Conservation (phyloP, 768 basidiomycete genomes). For the Podaxis mareebaensis region DNA sequence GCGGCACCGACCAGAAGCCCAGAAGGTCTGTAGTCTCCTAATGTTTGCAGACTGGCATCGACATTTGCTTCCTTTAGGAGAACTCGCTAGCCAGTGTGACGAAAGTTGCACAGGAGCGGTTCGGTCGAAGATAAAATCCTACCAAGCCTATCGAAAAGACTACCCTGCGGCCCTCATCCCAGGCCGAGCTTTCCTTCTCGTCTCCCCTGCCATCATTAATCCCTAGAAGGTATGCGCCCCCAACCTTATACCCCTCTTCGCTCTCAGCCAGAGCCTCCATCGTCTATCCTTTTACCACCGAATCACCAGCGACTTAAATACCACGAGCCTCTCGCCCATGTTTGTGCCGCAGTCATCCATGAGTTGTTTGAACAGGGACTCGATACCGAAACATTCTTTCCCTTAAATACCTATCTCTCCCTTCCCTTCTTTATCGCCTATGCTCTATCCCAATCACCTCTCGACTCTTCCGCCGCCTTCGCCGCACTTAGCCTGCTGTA, state of each 20-base stretch:
- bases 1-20: neutral
- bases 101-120: neutral
- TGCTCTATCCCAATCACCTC: conserved; percentile 7
- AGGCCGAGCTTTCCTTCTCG: neutral
- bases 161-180: neutral
- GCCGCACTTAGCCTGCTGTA: conserved; percentile 8
- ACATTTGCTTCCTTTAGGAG: neutral
- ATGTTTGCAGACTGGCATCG: neutral
- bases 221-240: neutral
- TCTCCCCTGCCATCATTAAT: neutral
- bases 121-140: neutral
- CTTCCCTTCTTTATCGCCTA: conserved; percentile 12
- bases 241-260: neutral
- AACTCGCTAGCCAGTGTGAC: neutral
- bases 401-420: neutral
- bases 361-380: neutral
- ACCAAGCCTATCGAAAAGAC: neutral
- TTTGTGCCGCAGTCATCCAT: conserved; percentile 7
- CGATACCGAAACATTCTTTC: neutral
- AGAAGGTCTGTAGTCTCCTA: neutral
- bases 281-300: neutral
- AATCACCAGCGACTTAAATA: conserved; percentile 2
- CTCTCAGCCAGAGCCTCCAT: neutral
- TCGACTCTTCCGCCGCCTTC: neutral
- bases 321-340: neutral